Base-by-base conservation (phyloP, 768 basidiomycete species). In the Russula earlei region DNA sequence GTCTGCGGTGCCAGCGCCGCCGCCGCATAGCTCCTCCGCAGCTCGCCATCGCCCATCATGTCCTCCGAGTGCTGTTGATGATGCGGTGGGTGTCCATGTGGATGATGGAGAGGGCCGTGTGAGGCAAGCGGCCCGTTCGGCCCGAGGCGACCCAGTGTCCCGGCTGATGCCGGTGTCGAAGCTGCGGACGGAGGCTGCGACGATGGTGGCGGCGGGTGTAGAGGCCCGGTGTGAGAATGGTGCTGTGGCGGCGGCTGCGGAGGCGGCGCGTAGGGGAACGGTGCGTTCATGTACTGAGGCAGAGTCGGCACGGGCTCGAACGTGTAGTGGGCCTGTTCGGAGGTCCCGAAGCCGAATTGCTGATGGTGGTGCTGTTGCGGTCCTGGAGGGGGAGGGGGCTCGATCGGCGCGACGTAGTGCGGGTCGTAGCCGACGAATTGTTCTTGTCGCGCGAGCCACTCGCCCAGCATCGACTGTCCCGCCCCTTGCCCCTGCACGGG, bases 1-100 rank as follows among this genome's bases (percentile, higher is more conserved):
- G 70, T 64, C 38, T 69, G 68, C 41, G 63, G 66, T 7, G 62
- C 55, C 0, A 64, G 59, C 3, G 56, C 55, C 11, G 48, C 37
- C 0, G 31, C 34, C 10, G 38, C 40, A 17, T 57, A 57, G 5
- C n/a, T 40, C 31, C 50, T 19, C 5, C 19, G 43, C 10, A 48
- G 38, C 10, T 57, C 51, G 19, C 10, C 49, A n/a, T n/a, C n/a
- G n/a, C n/a, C n/a, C n/a, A n/a, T n/a, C 9, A 52, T 1, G 2
- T 57, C 56, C 17, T 52, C 56, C 1, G 17, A n/a, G n/a, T 38
- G 38, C 38, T 4, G 38, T 6, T 2, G 24, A 9, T 42, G 54
- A 31, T 31, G 29, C 29, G 29, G 29, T 31, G 29, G 29, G n/a
- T n/a, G n/a, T n/a, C n/a, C n/a, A n/a, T n/a, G n/a, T n/a, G n/a